Evolutionary conservation across 2,329 filamentous ascomycete genomes (phyloP).

Genomic region (Beauveria sp.): DNA sequence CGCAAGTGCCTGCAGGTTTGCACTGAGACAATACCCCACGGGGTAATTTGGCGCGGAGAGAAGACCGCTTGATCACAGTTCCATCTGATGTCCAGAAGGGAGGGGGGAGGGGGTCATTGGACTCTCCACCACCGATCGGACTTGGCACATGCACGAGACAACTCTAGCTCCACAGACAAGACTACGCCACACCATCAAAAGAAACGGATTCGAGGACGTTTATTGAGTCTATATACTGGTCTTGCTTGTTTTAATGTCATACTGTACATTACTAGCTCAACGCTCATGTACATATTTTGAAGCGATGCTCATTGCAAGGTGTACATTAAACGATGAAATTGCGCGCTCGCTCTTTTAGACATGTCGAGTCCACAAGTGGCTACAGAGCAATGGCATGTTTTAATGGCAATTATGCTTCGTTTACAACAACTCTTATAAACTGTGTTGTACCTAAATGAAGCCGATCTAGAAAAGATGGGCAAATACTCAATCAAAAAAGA

Average conservation of each 20-base stretch:
- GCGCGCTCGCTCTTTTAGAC: no score
- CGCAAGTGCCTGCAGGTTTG: neutral
- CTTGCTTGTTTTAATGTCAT: neutral
- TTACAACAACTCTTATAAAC: no score
- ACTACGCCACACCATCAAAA: neutral
- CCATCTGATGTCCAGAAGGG: neutral
- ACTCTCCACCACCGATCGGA: neutral
- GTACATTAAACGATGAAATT: neutral
- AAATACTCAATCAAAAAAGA: no score
- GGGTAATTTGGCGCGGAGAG: slow-evolving; percentile 4
- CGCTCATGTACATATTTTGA: neutral
- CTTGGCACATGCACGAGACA: neutral
- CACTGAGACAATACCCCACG: neutral
- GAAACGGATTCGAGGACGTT: no score
- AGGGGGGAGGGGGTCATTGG: neutral
- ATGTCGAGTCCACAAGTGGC: no score
- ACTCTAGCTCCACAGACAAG: neutral
- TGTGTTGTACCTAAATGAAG: no score
- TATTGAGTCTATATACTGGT: neutral
- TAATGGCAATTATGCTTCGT: no score
- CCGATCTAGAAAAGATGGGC: no score
- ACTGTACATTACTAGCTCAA: neutral
- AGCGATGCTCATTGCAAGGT: neutral
- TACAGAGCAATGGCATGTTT: no score
- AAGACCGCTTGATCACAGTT: neutral